Conservation (phyloP, 1,284 basidiomycete genomes). For the Meira nashicola region DNA sequence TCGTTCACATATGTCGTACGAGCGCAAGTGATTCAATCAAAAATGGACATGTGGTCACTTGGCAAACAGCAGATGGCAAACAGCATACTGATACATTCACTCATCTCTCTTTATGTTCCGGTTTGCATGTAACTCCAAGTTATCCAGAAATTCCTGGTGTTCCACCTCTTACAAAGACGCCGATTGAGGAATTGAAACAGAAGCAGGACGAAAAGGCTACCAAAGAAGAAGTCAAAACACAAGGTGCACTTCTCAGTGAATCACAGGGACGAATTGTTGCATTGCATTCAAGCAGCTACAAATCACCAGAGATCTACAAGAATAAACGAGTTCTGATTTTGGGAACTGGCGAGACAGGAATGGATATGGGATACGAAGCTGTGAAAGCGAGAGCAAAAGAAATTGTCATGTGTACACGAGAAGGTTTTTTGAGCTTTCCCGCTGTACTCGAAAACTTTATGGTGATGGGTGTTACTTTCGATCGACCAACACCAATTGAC, state of each 20-base stretch:
- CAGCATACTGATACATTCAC: slow-evolving; percentile 20
- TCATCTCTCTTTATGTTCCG: slow-evolving; percentile 35
- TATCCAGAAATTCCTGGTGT: slow-evolving; percentile 32
- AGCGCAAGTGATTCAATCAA: no score
- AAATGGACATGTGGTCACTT: slow-evolving; percentile 15
- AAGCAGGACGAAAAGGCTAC: neutral
- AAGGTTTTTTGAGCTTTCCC: slow-evolving; percentile 61
- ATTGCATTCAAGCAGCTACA: slow-evolving; percentile 38
- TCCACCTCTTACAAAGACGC: slow-evolving; percentile 14
- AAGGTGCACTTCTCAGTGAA: slow-evolving; percentile 4
- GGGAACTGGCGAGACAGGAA: slow-evolving; percentile 62
- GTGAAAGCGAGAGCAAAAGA: slow-evolving; percentile 61
- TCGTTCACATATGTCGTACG: slow-evolving; percentile 11
- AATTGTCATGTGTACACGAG: slow-evolving; percentile 61
- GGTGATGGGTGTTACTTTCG: slow-evolving; percentile 59
- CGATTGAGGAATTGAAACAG: neutral
- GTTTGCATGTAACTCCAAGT: slow-evolving; percentile 33
- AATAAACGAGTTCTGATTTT: slow-evolving; percentile 36
- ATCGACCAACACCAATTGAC: slow-evolving; percentile 62
- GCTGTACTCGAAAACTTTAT: slow-evolving; percentile 65
- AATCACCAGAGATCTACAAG: slow-evolving; percentile 33
- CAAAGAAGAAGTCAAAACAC: neutral
- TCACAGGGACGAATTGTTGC: slow-evolving; percentile 22
- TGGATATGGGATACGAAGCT: slow-evolving; percentile 61
- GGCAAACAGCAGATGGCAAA: neutral